Evolutionary conservation across 2,329 filamentous ascomycete species (phyloP).

Genomic region (Orbilia brochopaga): DNA sequence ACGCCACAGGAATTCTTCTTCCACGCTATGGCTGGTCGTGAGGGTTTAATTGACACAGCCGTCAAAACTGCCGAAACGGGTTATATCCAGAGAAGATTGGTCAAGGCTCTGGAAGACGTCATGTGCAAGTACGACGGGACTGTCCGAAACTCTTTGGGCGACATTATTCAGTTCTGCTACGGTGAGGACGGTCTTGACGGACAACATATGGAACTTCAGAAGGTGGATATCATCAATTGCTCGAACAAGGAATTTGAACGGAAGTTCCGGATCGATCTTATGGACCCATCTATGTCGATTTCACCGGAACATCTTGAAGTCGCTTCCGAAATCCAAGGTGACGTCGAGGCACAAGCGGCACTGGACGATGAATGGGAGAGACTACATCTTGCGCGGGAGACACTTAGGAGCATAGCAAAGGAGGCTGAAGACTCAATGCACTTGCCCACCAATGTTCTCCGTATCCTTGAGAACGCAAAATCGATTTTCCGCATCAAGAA

Average conservation of each 20-base stretch:
- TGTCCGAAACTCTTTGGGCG: conserved; percentile 92
- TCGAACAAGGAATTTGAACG: conserved; percentile 78
- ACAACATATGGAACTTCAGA: conserved; percentile 89
- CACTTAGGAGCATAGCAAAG: conserved; percentile 65
- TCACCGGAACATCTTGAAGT: conserved; percentile 78
- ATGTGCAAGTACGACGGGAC: conserved; percentile 98
- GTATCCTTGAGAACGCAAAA: conserved; percentile 88
- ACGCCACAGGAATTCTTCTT: conserved; percentile 99
- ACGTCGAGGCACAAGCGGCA: conserved; percentile 82
- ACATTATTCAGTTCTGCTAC: conserved; percentile 96
- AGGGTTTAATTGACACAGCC: conserved; percentile 98
- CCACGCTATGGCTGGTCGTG: conserved; percentile 99
- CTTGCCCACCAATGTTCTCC: conserved; percentile 85
- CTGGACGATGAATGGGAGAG: conserved; percentile 88
- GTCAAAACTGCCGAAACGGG: conserved; percentile 99
- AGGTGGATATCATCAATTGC: conserved; percentile 82
- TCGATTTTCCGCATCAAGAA: conserved; percentile 90
- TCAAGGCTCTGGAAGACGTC: conserved; percentile 96
- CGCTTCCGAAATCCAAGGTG: conserved; percentile 82
- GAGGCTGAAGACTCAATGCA: conserved; percentile 78
- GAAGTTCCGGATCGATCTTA: conserved; percentile 84
- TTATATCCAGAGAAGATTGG: conserved; percentile 97
- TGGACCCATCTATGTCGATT: conserved; percentile 71
- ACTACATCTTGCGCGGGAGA: conserved; percentile 74
- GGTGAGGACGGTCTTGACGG: conserved; percentile 97